A percentile compares a stretch with the other conserved stretches of the same genome.
phyloP scores from a whole-genome alignment of 768 basidiomycete genomes.

The Leccinum sublutescens region DNA sequence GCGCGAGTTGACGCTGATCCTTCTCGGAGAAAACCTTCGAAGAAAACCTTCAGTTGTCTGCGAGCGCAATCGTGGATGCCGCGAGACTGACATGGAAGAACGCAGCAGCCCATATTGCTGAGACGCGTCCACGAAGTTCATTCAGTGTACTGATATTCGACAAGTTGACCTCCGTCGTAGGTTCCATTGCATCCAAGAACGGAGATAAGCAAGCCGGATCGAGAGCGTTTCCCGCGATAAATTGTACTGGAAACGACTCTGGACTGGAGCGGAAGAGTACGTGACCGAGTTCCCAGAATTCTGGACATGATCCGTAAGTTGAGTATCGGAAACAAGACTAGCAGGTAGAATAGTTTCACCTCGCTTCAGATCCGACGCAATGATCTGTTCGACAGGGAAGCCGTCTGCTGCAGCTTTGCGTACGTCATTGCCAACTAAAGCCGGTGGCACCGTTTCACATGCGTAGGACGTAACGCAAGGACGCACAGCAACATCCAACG shows the following conservation, averaged over 20 bases:
- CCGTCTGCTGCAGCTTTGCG: constrained; percentile 42
- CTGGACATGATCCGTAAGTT: constrained; percentile 28
- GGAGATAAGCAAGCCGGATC: constrained; percentile 43
- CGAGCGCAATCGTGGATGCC: constrained; percentile 22
- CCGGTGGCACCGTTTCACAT: neutral
- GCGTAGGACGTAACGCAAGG: neutral
- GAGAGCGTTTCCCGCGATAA: constrained; percentile 56
- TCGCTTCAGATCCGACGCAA: constrained; percentile 39
- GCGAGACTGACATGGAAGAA: constrained; percentile 40
- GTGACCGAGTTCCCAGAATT: constrained; percentile 62
- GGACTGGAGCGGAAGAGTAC: constrained; percentile 54
- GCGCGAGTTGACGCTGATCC: constrained; percentile 25
- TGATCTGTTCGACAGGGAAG: constrained; percentile 36
- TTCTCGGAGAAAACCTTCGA: constrained; percentile 27
- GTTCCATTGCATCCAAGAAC: constrained; percentile 18
- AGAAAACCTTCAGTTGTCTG: constrained; percentile 20
- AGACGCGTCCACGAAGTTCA: constrained; percentile 44
- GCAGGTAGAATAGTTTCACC: constrained; percentile 24
- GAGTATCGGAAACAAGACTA: neutral
- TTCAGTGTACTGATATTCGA: constrained; percentile 40
- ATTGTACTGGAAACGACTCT: constrained; percentile 50
- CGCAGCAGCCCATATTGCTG: constrained; percentile 48
- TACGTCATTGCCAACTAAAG: constrained; percentile 41
- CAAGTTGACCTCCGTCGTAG: constrained; percentile 24
- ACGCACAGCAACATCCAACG: constrained; percentile 44